Evolutionary conservation across 192 early-diverging fungal species (phyloP).

Genomic region (Lunasporangiospora selenospora): DNA sequence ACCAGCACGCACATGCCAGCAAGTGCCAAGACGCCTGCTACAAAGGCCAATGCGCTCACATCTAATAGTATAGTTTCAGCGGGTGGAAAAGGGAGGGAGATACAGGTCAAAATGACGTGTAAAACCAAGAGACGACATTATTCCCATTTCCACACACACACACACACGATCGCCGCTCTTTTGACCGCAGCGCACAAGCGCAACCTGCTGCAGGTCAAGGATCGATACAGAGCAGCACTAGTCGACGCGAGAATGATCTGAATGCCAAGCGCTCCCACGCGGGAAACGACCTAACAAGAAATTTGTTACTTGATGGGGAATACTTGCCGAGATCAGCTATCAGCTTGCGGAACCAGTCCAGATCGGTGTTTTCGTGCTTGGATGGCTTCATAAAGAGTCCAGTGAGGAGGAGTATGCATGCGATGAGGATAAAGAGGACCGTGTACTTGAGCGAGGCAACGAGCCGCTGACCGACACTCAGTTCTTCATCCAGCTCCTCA

Average conservation of each 20-base stretch:
- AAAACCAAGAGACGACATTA: not conserved
- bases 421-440: conserved; percentile 57
- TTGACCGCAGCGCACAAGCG: no score
- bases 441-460: conserved; percentile 61
- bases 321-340: conserved; percentile 52
- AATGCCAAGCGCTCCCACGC: not conserved
- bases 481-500: conserved; percentile 61
- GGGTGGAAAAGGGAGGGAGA: not conserved
- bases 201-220: no score
- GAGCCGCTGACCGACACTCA: conserved; percentile 41
- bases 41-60: conserved; percentile 51
- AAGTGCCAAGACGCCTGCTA: conserved; percentile 52
- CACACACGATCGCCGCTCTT: no score
- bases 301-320: not conserved
- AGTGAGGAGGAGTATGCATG: conserved; percentile 51
- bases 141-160: no score
- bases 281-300: not conserved
- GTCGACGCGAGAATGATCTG: not conserved
- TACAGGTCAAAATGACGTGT: not conserved
- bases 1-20: conserved; percentile 62
- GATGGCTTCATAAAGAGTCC: conserved; percentile 57
- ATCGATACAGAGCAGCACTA: no score
- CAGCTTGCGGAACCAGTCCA: conserved; percentile 60
- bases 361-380: conserved; percentile 40
- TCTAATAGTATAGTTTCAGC: conserved; percentile 1